These are phyloP conservation scores for Polytrichum formosum DNA, from an alignment of 225 moss, liverwort and hornwort genomes.

Conservation along the genomic window DNA sequence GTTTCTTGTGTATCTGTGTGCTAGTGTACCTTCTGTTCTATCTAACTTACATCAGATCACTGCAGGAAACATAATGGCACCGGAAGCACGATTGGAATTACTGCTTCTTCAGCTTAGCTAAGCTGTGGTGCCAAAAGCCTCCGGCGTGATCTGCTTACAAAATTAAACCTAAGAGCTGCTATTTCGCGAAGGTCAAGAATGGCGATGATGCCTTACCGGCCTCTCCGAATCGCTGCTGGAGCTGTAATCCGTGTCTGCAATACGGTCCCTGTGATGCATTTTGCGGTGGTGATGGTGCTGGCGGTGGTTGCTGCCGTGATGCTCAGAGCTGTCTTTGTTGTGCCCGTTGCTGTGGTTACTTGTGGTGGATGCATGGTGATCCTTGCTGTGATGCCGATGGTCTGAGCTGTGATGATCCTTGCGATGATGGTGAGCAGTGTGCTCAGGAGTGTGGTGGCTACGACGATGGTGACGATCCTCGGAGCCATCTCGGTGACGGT, in stretches of 20 bases:
- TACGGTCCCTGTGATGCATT: constrained; percentile 14
- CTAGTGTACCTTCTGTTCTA: no score
- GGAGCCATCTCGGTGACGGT: constrained; percentile 1
- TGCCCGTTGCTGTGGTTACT: not conserved
- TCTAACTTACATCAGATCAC: no score
- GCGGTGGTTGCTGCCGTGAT: not conserved
- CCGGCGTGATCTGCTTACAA: no score
- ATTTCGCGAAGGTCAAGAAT: not conserved
- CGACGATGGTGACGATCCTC: constrained; percentile 17
- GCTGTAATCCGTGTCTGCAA: constrained; percentile 16
- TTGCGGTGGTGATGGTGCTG: constrained; percentile 15
- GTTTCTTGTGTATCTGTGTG: no score
- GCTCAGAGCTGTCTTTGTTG: constrained; percentile 25
- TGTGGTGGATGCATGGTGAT: not conserved
- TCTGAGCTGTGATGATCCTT: constrained; percentile 1
- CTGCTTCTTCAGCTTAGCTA: no score
- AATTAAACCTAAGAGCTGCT: no score
- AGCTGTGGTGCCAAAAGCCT: no score
- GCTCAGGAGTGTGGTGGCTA: constrained; percentile 19
- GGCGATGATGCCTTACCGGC: constrained; percentile 26
- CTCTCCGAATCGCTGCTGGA: constrained; percentile 22
- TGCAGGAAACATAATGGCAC: no score
- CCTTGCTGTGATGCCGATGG: not conserved
- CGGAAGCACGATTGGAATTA: no score
- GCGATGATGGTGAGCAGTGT: constrained; percentile 16